Percentiles rank a stretch among this genome's conserved stretches.
phyloP scores from a whole-genome alignment of 805 yeast genomes.

The Saccharomyces jurei region DNA sequence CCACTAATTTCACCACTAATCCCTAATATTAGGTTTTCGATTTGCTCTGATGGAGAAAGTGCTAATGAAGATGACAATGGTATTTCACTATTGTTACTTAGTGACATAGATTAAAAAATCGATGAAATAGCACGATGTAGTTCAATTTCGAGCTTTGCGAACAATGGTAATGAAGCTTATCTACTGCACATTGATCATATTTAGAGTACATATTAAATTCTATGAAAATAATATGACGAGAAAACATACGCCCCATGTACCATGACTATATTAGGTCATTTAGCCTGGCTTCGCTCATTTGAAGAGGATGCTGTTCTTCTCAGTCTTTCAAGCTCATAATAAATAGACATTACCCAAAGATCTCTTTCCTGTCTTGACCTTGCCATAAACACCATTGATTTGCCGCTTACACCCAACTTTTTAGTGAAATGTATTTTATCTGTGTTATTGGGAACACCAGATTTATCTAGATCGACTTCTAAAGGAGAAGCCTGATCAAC shows the following conservation, averaged over 20 bases:
- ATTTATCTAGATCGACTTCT: neutral
- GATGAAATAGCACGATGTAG: neutral
- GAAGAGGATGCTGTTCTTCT: neutral
- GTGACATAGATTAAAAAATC: neutral
- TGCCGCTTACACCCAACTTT: slow-evolving; percentile 59
- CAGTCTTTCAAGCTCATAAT: slow-evolving; percentile 32
- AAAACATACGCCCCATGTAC: neutral
- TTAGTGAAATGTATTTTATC: slow-evolving; percentile 24
- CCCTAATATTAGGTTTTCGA: neutral
- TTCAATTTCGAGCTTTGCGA: neutral
- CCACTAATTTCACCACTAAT: neutral
- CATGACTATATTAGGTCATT: neutral
- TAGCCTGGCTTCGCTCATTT: neutral
- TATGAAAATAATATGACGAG: neutral
- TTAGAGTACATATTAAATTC: neutral
- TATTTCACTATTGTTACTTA: neutral
- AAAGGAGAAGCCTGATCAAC: neutral
- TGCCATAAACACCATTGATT: slow-evolving; percentile 67
- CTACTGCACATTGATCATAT: neutral
- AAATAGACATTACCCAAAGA: slow-evolving; percentile 53
- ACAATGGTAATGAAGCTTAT: neutral
- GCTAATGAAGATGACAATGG: neutral
- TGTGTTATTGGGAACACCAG: slow-evolving; percentile 1
- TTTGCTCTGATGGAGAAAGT: neutral
- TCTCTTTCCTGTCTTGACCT: slow-evolving; percentile 78